These are phyloP conservation scores for Incumbomyces lentus DNA, from an alignment of 2,329 filamentous ascomycete species.

Conservation along the genomic window DNA sequence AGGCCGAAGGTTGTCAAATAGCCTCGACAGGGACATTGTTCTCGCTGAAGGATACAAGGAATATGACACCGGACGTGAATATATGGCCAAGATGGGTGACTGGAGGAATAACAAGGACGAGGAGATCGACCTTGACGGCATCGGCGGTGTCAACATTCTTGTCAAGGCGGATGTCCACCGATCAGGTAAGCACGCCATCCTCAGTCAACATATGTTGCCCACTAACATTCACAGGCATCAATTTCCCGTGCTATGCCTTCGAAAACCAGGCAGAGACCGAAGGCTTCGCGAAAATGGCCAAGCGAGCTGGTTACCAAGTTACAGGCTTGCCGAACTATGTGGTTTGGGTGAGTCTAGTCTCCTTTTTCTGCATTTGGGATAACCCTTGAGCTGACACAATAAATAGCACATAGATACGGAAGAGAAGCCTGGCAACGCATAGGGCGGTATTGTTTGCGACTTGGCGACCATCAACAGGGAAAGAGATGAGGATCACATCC, in stretches of 20 bases:
- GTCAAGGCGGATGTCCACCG: slow-evolving; percentile 97
- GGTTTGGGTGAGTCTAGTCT: slow-evolving; percentile 53
- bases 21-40: slow-evolving; percentile 67
- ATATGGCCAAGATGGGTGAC: slow-evolving; percentile 87
- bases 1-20: slow-evolving; percentile 61
- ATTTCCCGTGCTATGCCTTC: slow-evolving; percentile 92
- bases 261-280: slow-evolving; percentile 99
- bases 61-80: slow-evolving; percentile 77
- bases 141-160: slow-evolving; percentile 93
- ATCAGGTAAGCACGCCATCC: slow-evolving; percentile 52
- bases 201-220: neutral
- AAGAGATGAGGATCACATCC: neutral
- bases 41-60: slow-evolving; percentile 93
- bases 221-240: slow-evolving; percentile 57
- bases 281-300: slow-evolving; percentile 98
- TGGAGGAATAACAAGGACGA: slow-evolving; percentile 86
- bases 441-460: neutral
- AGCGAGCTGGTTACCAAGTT: slow-evolving; percentile 85
- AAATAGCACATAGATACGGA: slow-evolving; percentile 74
- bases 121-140: slow-evolving; percentile 85
- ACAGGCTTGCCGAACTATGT: slow-evolving; percentile 92
- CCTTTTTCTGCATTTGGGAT: neutral
- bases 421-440: slow-evolving; percentile 73
- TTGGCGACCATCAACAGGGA: neutral
- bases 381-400: neutral